phyloP scores from a whole-genome alignment of 1,139 yeast species.

The Waltiozyma sp. region DNA sequence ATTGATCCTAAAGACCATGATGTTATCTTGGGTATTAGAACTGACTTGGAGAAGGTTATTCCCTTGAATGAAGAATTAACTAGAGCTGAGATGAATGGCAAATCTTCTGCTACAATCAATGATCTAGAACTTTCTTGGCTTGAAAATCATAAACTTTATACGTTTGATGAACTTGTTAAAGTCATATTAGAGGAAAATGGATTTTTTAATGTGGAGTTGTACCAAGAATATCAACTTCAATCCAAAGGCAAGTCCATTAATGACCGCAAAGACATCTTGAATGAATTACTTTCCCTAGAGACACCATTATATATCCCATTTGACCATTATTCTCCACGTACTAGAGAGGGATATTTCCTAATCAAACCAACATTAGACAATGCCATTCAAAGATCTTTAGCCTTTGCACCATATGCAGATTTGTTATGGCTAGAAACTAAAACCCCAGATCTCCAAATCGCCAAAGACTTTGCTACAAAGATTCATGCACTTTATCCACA shows the following conservation, averaged over 20 bases:
- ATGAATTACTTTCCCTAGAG: slow-evolving; percentile 17
- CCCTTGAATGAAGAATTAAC: slow-evolving; percentile 38
- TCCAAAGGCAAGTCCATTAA: slow-evolving; percentile 22
- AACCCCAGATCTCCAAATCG: slow-evolving; percentile 41
- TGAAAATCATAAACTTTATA: slow-evolving; percentile 28
- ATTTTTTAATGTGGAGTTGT: slow-evolving; percentile 16
- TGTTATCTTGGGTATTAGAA: slow-evolving; percentile 36
- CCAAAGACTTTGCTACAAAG: slow-evolving; percentile 34
- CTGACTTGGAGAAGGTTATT: slow-evolving; percentile 20
- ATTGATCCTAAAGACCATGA: slow-evolving; percentile 49
- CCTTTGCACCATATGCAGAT: slow-evolving; percentile 47
- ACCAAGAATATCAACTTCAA: slow-evolving; percentile 20
- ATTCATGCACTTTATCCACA: slow-evolving; percentile 39
- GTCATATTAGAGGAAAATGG: slow-evolving; percentile 20
- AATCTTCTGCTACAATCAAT: slow-evolving; percentile 24
- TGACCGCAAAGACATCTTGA: slow-evolving; percentile 25
- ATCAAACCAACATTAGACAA: slow-evolving; percentile 39
- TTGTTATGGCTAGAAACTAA: slow-evolving; percentile 50
- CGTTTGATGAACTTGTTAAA: slow-evolving; percentile 40
- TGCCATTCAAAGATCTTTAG: slow-evolving; percentile 41
- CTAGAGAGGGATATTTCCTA: slow-evolving; percentile 45
- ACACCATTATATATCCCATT: slow-evolving; percentile 27
- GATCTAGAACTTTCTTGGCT: slow-evolving; percentile 36
- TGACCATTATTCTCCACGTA: slow-evolving; percentile 50
- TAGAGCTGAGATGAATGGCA: slow-evolving; percentile 32